Conservation (phyloP, 768 basidiomycete genomes). For the Antrodiella citrinella region DNA sequence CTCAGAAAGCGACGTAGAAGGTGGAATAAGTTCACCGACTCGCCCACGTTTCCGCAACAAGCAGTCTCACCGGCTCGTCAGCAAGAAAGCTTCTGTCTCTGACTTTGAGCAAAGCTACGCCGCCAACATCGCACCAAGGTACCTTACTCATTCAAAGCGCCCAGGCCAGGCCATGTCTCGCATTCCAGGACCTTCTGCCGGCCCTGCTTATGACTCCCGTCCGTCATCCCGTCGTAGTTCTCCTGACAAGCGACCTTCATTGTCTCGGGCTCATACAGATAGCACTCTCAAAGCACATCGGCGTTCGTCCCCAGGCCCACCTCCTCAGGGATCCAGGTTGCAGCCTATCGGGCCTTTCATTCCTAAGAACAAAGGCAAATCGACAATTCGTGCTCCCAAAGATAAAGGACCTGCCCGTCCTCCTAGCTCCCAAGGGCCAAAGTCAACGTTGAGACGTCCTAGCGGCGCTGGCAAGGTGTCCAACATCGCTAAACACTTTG, state of each 20-base stretch:
- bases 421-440: slow-evolving; percentile 33
- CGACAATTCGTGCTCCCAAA: slow-evolving; percentile 25
- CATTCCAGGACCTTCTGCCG: slow-evolving; percentile 47
- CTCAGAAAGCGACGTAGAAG: slow-evolving; percentile 82
- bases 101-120: slow-evolving; percentile 92
- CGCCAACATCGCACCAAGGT: slow-evolving; percentile 80
- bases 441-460: slow-evolving; percentile 49
- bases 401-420: slow-evolving; percentile 32
- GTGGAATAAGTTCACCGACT: slow-evolving; percentile 24
- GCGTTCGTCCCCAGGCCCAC: slow-evolving; percentile 10
- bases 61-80: slow-evolving; percentile 40
- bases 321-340: slow-evolving; percentile 35
- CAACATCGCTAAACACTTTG: slow-evolving; percentile 86
- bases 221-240: slow-evolving; percentile 58
- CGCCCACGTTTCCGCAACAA: slow-evolving; percentile 38
- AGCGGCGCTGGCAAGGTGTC: slow-evolving; percentile 64
- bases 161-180: slow-evolving; percentile 33
- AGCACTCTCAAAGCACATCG: slow-evolving; percentile 11
- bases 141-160: slow-evolving; percentile 50
- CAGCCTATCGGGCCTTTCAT: slow-evolving; percentile 19
- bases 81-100: slow-evolving; percentile 56
- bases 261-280: slow-evolving; percentile 18
- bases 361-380: slow-evolving; percentile 30
- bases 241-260: slow-evolving; percentile 54
- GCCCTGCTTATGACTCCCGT: slow-evolving; percentile 44